Base-by-base conservation (phyloP, 1,139 yeast genomes). In the Saccharomyces hybrid region DNA sequence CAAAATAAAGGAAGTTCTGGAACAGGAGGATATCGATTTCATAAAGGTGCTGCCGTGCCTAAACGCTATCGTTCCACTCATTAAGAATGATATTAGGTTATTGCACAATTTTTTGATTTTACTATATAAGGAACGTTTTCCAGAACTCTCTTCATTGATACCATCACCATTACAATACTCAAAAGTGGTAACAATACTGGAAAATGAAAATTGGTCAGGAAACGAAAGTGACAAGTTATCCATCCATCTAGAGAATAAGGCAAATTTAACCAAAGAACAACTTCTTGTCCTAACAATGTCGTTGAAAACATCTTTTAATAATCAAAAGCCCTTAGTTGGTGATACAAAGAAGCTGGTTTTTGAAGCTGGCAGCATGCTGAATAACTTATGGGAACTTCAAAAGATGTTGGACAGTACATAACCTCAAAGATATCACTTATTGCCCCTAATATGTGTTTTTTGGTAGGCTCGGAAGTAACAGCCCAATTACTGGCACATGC, bases 381-480 rank as follows among this genome's bases (percentile, higher is more conserved):
- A 80, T 9, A 73, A 74, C 12, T 72, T 88, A 14, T 74, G 78
- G 51, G 71, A 68, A 0, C 72, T 82, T 0, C 74, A 80, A 55
- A 60, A 1, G 68, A 71, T 34, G 75, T 89, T 12, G 76, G 83
- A 0, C 59, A 67, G 1, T 86, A 79, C 61, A 82, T 89, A 16
- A 76, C 91, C 0, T 68, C 75, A 1, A 78, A 83, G 61, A 75
- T 88, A 38, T 71, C 55, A 12, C 24, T 48, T 2, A 51, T 86
- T 65, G 95, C 97, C 0, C 99, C 99, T 0, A 95, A 93, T 67
- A 72, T 88, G 1, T 76, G 88, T 1, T 82, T 82, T 0, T 73
- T 93, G 7, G 76, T 93, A 2, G 96, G 96, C 0, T 75, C 95
- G 0, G 75, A 80, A 2, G 80, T 88, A 0, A 82, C 96, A 0